These are phyloP conservation scores for Dryas integrifolia DNA, from an alignment of 331 rosid genomes.

Conservation along the genomic window DNA sequence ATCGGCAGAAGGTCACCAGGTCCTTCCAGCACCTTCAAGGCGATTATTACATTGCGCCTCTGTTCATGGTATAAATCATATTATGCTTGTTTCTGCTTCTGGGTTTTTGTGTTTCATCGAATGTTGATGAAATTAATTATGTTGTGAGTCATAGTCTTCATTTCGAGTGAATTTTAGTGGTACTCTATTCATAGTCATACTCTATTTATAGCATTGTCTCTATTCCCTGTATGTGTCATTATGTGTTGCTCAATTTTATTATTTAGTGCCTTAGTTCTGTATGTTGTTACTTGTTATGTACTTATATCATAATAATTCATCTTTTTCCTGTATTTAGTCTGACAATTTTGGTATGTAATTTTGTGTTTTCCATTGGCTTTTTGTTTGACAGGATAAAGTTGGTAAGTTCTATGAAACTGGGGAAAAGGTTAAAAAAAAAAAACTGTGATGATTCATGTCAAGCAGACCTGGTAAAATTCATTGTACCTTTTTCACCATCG, in stretches of 20 bases:
- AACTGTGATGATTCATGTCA: slow-evolving; percentile 33
- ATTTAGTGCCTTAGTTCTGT: background rate
- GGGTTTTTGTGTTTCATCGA: background rate
- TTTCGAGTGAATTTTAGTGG: too few species aligned
- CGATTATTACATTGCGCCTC: slow-evolving; percentile 88
- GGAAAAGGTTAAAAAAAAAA: slow-evolving; percentile 19
- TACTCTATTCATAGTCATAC: too few species aligned
- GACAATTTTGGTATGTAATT: slow-evolving; percentile 4
- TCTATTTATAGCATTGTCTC: too few species aligned
- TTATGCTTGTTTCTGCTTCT: background rate
- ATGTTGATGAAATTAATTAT: background rate
- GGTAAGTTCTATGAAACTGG: slow-evolving; percentile 68
- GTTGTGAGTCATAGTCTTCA: too few species aligned
- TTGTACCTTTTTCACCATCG: slow-evolving; percentile 9
- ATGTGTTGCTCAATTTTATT: background rate
- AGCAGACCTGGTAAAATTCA: slow-evolving; percentile 36
- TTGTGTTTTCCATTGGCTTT: slow-evolving; percentile 24
- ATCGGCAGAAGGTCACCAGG: slow-evolving; percentile 86
- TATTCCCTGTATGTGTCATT: too few species aligned
- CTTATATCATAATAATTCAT: too few species aligned
- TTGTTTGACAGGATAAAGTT: slow-evolving; percentile 80
- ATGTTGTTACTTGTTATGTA: background rate
- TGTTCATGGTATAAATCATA: slow-evolving; percentile 64
- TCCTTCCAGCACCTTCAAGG: slow-evolving; percentile 81
- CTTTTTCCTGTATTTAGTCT: background rate